These are phyloP conservation scores for Fusarium multiceps DNA, from an alignment of 2,329 filamentous ascomycete species.

Conservation along the genomic window DNA sequence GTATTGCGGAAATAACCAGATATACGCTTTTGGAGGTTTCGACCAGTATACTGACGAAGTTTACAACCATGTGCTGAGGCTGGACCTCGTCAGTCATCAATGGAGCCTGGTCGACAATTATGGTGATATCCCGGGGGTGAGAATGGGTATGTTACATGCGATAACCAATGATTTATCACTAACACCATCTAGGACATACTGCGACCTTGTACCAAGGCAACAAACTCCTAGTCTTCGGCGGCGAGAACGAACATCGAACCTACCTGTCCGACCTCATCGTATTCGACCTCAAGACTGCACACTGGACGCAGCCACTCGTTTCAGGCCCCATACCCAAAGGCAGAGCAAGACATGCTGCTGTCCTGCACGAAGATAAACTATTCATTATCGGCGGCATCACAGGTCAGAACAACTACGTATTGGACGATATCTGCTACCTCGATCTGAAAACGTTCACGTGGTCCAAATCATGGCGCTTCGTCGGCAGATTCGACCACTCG, in stretches of 20 bases:
- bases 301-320: conserved; percentile 94
- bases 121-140: conserved; percentile 94
- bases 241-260: conserved; percentile 96
- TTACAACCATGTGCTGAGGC: conserved; percentile 93
- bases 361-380: conserved; percentile 94
- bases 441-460: conserved; percentile 98
- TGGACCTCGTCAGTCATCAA: conserved; percentile 88
- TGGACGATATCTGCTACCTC: conserved; percentile 96
- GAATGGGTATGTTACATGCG: conserved; percentile 78
- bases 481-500: conserved; percentile 93
- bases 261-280: conserved; percentile 96
- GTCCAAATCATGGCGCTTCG: conserved; percentile 96
- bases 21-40: conserved; percentile 98
- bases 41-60: conserved; percentile 99
- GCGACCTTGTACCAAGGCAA: conserved; percentile 93
- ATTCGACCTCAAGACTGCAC: conserved; percentile 91
- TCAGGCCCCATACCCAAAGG: conserved; percentile 88
- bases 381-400: conserved; percentile 97
- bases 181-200: conserved; percentile 76
- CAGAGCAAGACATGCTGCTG: conserved; percentile 90
- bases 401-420: conserved; percentile 88
- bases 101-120: conserved; percentile 99
- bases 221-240: conserved; percentile 96
- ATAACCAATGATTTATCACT: conserved; percentile 11
- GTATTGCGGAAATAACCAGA: conserved; percentile 97